A percentile compares a stretch with the other conserved stretches of the same genome.
phyloP scores from a whole-genome alignment of 192 early-diverging fungal genomes.

The Rhizophagus prolifer region DNA sequence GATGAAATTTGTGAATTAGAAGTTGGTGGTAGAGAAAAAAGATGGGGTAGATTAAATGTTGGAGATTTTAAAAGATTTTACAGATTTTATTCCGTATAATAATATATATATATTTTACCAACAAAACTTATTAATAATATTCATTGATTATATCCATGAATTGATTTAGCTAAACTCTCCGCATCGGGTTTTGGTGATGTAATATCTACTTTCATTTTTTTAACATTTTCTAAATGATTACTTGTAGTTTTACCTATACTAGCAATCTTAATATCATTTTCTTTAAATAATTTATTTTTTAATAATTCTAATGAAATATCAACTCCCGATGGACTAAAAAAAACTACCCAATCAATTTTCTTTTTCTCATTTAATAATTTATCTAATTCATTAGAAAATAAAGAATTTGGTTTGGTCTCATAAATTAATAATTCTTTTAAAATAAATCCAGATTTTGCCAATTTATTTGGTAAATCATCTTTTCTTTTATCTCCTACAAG shows the following conservation, averaged over 20 bases:
- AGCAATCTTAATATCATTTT: conserved; percentile 32
- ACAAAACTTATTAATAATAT: background rate
- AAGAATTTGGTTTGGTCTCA: conserved; percentile 30
- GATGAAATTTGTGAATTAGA: conserved; percentile 1
- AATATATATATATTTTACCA: too few species aligned
- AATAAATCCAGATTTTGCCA: conserved; percentile 30
- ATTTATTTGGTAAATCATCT: conserved; percentile 37
- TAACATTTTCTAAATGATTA: conserved; percentile 26
- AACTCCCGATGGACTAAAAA: conserved; percentile 62
- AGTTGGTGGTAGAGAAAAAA: conserved; percentile 13
- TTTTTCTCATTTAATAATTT: background rate
- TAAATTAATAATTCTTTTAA: conserved; percentile 45
- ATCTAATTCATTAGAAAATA: conserved; percentile 29
- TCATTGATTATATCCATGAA: conserved; percentile 23
- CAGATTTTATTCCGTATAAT: conserved; percentile 17
- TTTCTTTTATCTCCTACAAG: conserved; percentile 55
- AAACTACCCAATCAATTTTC: conserved; percentile 46
- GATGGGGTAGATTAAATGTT: conserved; percentile 12
- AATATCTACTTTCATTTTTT: conserved; percentile 28
- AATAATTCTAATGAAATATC: conserved; percentile 36
- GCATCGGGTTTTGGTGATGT: conserved; percentile 40
- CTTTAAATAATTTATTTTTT: background rate
- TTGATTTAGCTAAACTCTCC: conserved; percentile 20
- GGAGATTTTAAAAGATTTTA: conserved; percentile 14
- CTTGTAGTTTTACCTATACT: conserved; percentile 53